These are phyloP conservation scores for Allium fistulosum DNA, from an alignment of 106 monocot species.

Conservation along the genomic window DNA sequence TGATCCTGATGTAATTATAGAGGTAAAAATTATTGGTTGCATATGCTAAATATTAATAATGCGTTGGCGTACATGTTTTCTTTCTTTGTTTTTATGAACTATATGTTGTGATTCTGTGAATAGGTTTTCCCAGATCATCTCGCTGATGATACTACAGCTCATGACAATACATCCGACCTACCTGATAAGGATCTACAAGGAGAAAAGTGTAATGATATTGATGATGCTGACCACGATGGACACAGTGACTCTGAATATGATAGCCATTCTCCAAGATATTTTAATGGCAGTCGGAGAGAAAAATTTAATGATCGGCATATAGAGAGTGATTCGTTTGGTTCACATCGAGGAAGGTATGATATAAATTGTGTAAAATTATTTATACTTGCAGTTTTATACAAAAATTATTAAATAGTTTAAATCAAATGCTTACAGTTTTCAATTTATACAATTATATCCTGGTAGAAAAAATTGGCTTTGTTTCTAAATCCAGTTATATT, in stretches of 20 bases:
- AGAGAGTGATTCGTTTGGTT: conserved; percentile 7
- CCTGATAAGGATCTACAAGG: conserved; percentile 27
- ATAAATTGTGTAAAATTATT: background rate
- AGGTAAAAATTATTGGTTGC: conserved; percentile 30
- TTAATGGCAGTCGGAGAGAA: conserved; percentile 21
- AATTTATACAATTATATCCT: too few relatives aligned
- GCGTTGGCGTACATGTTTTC: background rate
- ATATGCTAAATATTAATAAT: background rate
- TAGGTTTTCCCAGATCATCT: conserved; percentile 65
- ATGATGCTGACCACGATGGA: conserved; percentile 24
- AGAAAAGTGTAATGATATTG: conserved; percentile 12
- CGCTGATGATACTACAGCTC: conserved; percentile 28
- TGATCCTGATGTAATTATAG: conserved; percentile 83
- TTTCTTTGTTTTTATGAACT: background rate
- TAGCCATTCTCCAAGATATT: conserved; percentile 17
- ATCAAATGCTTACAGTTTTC: too few relatives aligned
- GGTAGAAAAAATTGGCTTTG: too few relatives aligned
- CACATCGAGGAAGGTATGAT: conserved; percentile 36
- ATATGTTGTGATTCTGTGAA: conserved; percentile 2
- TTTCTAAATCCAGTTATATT: too few relatives aligned
- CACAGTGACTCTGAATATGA: conserved; percentile 17
- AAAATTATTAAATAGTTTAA: too few relatives aligned
- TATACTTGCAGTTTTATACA: background rate
- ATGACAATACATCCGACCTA: conserved; percentile 31
- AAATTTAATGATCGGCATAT: conserved; percentile 21